These are phyloP conservation scores for Entomortierella chlamydospora DNA, from an alignment of 192 early-diverging fungal species.

Conservation along the genomic window DNA sequence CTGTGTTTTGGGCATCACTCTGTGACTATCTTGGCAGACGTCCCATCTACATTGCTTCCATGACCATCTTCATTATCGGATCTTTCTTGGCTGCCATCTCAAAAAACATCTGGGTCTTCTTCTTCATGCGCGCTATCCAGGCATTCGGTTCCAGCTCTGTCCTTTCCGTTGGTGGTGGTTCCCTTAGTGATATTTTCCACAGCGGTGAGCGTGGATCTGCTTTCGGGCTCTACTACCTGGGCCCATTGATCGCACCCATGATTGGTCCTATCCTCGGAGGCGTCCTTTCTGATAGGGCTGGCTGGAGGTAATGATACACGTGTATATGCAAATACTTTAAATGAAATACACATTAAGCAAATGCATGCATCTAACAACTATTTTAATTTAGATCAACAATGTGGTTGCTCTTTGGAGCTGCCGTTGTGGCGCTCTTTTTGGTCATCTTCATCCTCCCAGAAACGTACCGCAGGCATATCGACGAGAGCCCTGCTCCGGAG, in stretches of 20 bases:
- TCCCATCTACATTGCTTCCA: conserved; percentile 53
- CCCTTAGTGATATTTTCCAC: conserved; percentile 53
- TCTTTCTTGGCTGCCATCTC: conserved; percentile 45
- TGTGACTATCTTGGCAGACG: conserved; percentile 51
- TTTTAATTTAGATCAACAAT: conserved; percentile 26
- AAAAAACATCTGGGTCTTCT: conserved; percentile 51
- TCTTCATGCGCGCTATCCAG: conserved; percentile 54
- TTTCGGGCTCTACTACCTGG: conserved; percentile 53
- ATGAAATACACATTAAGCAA: background rate
- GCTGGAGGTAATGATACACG: conserved; percentile 29
- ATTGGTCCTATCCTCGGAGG: conserved; percentile 57
- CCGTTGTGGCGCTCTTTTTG: conserved; percentile 28
- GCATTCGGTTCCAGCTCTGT: conserved; percentile 49
- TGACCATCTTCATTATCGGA: conserved; percentile 49
- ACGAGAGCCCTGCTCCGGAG: conserved; percentile 34
- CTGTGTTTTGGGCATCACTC: conserved; percentile 50
- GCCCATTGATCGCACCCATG: conserved; percentile 51
- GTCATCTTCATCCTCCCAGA: conserved; percentile 60
- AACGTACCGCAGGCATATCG: conserved; percentile 56
- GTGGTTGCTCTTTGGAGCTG: conserved; percentile 46
- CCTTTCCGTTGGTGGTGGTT: conserved; percentile 50
- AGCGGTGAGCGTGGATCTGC: conserved; percentile 48
- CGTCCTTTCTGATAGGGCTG: conserved; percentile 27
- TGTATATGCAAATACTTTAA: too few relatives aligned
- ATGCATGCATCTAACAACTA: background rate